phyloP scores from a whole-genome alignment of 2,329 filamentous ascomycete species.

The Venturia pyrina region DNA sequence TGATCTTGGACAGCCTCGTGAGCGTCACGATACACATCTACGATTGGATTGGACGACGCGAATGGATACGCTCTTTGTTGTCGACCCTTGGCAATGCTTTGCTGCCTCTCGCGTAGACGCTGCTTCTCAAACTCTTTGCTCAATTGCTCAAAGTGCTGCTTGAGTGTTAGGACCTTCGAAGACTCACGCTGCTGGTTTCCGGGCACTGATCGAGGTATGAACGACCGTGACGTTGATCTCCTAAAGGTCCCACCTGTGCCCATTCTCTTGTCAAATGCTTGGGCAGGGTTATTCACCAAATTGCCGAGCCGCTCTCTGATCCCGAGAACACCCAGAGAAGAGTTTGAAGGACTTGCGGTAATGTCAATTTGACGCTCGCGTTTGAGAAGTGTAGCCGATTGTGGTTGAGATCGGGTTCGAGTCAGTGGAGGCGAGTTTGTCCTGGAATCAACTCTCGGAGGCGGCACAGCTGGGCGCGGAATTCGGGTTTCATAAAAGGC shows the following conservation, averaged over 20 bases:
- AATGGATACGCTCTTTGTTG: conserved; percentile 77
- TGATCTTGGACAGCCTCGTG: conserved; percentile 84
- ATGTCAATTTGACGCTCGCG: background rate
- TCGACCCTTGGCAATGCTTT: conserved; percentile 65
- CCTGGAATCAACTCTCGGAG: background rate
- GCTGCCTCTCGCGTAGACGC: conserved; percentile 72
- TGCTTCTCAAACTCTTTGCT: conserved; percentile 96
- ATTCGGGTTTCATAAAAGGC: conserved; percentile 5
- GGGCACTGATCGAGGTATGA: conserved; percentile 80
- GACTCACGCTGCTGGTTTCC: conserved; percentile 34
- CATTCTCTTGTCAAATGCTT: conserved; percentile 8
- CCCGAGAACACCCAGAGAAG: conserved; percentile 1
- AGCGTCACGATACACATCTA: conserved; percentile 91
- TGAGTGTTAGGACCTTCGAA: conserved; percentile 79
- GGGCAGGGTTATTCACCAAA: conserved; percentile 9
- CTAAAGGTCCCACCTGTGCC: background rate
- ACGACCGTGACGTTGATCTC: conserved; percentile 43
- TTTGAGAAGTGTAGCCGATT: background rate
- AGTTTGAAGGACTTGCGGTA: background rate
- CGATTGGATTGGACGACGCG: conserved; percentile 87
- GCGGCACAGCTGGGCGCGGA: conserved; percentile 4
- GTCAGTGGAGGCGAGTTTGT: background rate
- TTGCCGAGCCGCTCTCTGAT: conserved; percentile 8
- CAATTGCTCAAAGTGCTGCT: conserved; percentile 92
- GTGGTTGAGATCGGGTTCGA: conserved; percentile 10